Conservation (phyloP, 768 basidiomycete genomes). For the Clavaria fumosa region DNA sequence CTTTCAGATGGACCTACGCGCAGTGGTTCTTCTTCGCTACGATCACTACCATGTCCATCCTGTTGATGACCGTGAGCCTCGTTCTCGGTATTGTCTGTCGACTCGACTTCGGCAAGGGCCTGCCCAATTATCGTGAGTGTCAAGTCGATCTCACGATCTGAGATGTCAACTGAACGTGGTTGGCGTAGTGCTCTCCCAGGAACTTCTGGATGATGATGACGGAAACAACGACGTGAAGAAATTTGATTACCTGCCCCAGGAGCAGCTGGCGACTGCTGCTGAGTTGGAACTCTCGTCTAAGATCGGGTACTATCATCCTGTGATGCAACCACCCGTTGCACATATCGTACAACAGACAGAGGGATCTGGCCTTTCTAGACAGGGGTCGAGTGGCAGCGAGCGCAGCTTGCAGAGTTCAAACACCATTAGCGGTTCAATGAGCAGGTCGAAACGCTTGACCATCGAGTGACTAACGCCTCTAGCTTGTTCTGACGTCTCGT, state of each 20-base stretch:
- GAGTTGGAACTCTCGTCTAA: too few relatives aligned
- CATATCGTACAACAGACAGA: too few relatives aligned
- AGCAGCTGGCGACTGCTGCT: too few relatives aligned
- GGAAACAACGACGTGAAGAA: conserved; percentile 37
- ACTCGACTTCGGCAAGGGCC: conserved; percentile 64
- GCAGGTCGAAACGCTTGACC: conserved; percentile 30
- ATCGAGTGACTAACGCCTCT: conserved; percentile 38
- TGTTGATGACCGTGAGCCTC: conserved; percentile 38
- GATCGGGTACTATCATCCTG: too few relatives aligned
- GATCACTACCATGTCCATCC: conserved; percentile 41
- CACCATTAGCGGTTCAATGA: too few relatives aligned
- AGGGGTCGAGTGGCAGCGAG: too few relatives aligned
- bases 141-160: neutral
- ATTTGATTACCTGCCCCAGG: conserved; percentile 43
- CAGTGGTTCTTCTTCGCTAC: conserved; percentile 64
- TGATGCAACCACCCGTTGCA: too few relatives aligned
- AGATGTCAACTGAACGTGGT: neutral
- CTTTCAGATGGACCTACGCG: conserved; percentile 64
- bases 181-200: conserved; percentile 41
- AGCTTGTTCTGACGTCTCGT: too few relatives aligned
- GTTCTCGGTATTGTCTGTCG: conserved; percentile 52
- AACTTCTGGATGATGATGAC: conserved; percentile 27
- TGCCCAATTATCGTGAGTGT: conserved; percentile 46
- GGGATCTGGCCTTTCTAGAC: too few relatives aligned
- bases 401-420: too few relatives aligned